phyloP scores from a whole-genome alignment of 768 basidiomycete species.

The Strobilomyces echinocephalus region DNA sequence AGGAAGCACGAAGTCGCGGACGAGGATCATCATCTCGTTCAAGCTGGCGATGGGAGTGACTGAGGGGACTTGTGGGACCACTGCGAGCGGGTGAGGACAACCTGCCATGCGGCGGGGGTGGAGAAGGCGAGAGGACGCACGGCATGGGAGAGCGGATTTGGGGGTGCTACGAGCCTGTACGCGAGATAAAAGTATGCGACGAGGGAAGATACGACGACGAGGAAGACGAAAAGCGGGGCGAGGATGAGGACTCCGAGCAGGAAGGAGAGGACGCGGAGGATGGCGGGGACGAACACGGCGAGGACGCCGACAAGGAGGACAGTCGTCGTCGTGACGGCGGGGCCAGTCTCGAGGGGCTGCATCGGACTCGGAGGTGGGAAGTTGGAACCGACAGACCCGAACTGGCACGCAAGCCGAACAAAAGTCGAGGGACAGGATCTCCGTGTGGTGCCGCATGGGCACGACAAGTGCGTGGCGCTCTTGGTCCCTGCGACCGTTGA shows the following conservation, averaged over 20 bases:
- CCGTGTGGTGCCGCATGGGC: too few species aligned
- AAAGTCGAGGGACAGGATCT: too few species aligned
- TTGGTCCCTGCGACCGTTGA: too few species aligned
- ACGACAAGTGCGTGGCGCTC: too few species aligned
- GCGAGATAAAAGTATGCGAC: conserved; percentile 51
- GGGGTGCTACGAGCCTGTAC: conserved; percentile 43
- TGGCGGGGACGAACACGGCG: conserved; percentile 52
- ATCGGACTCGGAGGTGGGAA: too few species aligned
- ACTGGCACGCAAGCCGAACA: too few species aligned
- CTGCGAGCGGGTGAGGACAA: conserved; percentile 79
- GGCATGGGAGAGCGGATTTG: conserved; percentile 44
- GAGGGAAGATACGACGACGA: conserved; percentile 49
- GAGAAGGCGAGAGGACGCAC: conserved; percentile 81
- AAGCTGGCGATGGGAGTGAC: conserved; percentile 60
- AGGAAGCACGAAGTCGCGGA: conserved; percentile 85
- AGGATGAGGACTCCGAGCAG: conserved; percentile 61
- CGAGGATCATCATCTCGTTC: conserved; percentile 75
- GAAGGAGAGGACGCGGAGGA: conserved; percentile 50
- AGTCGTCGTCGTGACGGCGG: too few species aligned
- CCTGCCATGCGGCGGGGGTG: conserved; percentile 93
- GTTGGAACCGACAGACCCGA: too few species aligned
- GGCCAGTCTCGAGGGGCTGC: too few species aligned
- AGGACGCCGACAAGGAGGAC: too few species aligned
- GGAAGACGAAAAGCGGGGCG: conserved; percentile 52
- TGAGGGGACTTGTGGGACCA: conserved; percentile 77